These are phyloP conservation scores for Sechiopsis laciniata DNA, from an alignment of 306 rosid species.

Conservation along the genomic window DNA sequence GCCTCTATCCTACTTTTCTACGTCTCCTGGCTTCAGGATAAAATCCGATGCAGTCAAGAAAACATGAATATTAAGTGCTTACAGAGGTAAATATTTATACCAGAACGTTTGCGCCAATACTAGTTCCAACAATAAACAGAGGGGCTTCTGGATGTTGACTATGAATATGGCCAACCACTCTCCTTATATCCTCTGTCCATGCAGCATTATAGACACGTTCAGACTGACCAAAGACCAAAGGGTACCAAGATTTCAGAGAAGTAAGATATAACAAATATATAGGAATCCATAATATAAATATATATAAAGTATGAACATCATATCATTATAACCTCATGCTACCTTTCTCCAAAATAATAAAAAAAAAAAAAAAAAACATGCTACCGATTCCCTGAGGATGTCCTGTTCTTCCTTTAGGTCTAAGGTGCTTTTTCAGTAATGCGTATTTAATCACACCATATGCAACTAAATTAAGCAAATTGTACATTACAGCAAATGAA, in stretches of 20 bases:
- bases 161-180: constrained; percentile 61
- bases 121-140: constrained; percentile 75
- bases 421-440: neutral
- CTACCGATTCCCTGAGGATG: constrained; percentile 1
- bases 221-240: constrained; percentile 55
- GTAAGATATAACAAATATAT: neutral
- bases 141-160: constrained; percentile 59
- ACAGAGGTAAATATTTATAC: constrained; percentile 32
- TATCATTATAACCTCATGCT: neutral
- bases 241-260: neutral
- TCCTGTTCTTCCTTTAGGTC: neutral
- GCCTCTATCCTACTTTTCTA: neutral
- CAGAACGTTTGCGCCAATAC: constrained; percentile 91
- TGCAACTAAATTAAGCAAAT: neutral
- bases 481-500: constrained; percentile 6
- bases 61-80: constrained; percentile 9
- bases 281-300: neutral
- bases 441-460: neutral
- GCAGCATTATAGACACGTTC: constrained; percentile 97
- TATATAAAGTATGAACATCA: neutral
- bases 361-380: too few species aligned
- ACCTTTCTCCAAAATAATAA: neutral
- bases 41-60: constrained; percentile 4
- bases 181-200: constrained; percentile 91
- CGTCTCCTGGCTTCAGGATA: neutral